phyloP scores from a whole-genome alignment of 2,329 filamentous ascomycete genomes.

The Penicillium vulpinum region DNA sequence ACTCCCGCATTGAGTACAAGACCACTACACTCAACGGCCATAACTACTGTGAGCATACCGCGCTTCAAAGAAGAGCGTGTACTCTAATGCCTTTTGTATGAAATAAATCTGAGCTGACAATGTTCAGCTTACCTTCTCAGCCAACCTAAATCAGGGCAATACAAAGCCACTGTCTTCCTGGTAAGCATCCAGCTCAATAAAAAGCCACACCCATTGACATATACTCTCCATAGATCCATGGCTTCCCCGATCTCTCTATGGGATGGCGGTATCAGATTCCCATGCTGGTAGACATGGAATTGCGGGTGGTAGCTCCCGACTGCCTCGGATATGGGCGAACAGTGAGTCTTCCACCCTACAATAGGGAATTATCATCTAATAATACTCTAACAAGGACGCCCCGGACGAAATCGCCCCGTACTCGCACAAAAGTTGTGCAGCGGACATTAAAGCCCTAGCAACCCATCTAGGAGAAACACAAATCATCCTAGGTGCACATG shows the following conservation, averaged over 20 bases:
- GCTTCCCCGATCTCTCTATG: slow-evolving; percentile 78
- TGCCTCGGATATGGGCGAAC: slow-evolving; percentile 84
- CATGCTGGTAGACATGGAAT: slow-evolving; percentile 66
- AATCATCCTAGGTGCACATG: slow-evolving; percentile 85
- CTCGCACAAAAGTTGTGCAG: slow-evolving; percentile 68
- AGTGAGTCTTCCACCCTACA: slow-evolving; percentile 38
- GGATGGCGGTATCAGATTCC: slow-evolving; percentile 92
- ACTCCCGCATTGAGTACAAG: slow-evolving; percentile 66
- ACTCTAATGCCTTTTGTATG: neutral
- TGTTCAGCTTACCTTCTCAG: slow-evolving; percentile 54
- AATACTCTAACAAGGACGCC: slow-evolving; percentile 51
- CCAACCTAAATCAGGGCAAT: slow-evolving; percentile 45
- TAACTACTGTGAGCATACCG: slow-evolving; percentile 59
- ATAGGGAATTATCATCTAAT: slow-evolving; percentile 20
- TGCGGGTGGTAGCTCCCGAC: slow-evolving; percentile 80
- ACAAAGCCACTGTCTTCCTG: slow-evolving; percentile 56
- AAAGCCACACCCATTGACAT: neutral
- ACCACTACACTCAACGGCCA: slow-evolving; percentile 65
- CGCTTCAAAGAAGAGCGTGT: neutral
- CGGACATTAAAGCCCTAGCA: slow-evolving; percentile 74
- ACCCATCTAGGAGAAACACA: slow-evolving; percentile 54
- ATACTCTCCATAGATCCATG: slow-evolving; percentile 59
- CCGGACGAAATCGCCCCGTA: slow-evolving; percentile 65
- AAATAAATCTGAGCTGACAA: neutral
- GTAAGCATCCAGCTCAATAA: slow-evolving; percentile 33